Evolutionary conservation across 1,284 basidiomycete genomes (phyloP).

Genomic region (Malassezia dermatis): DNA sequence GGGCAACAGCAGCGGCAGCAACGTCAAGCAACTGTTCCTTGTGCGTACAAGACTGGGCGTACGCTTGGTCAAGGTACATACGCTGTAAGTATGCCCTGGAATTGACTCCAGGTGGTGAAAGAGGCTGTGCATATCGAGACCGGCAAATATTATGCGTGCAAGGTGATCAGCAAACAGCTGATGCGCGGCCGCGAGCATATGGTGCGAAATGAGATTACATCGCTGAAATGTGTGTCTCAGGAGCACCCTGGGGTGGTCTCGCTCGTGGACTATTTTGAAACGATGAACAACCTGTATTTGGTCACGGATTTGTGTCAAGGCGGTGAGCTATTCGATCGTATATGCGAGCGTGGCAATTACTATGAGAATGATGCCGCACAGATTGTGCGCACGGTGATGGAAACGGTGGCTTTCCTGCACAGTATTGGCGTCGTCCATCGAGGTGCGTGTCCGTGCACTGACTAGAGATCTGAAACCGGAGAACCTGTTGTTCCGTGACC

Average conservation of each 20-base stretch:
- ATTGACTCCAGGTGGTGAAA: conserved; percentile 58
- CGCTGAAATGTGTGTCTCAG: conserved; percentile 85
- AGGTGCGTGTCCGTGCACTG: conserved; percentile 51
- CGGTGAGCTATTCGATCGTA: conserved; percentile 93
- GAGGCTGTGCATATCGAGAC: conserved; percentile 94
- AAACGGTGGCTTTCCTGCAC: conserved; percentile 84
- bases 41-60: conserved; percentile 46
- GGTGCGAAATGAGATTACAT: conserved; percentile 90
- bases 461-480: conserved; percentile 81
- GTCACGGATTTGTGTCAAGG: conserved; percentile 95
- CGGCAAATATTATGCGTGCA: conserved; percentile 51
- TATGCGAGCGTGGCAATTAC: conserved; percentile 94
- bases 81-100: conserved; percentile 48
- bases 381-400: conserved; percentile 74
- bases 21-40: conserved; percentile 38
- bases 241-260: conserved; percentile 63
- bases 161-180: conserved; percentile 75
- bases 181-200: conserved; percentile 61
- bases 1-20: neutral
- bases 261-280: conserved; percentile 96
- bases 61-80: conserved; percentile 71
- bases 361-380: conserved; percentile 86
- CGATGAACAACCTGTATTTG: conserved; percentile 71
- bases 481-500: conserved; percentile 84
- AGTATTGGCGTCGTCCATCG: conserved; percentile 89